phyloP scores from a whole-genome alignment of 208 protist genomes.

The Herpetomonas samuelpessoai region DNA sequence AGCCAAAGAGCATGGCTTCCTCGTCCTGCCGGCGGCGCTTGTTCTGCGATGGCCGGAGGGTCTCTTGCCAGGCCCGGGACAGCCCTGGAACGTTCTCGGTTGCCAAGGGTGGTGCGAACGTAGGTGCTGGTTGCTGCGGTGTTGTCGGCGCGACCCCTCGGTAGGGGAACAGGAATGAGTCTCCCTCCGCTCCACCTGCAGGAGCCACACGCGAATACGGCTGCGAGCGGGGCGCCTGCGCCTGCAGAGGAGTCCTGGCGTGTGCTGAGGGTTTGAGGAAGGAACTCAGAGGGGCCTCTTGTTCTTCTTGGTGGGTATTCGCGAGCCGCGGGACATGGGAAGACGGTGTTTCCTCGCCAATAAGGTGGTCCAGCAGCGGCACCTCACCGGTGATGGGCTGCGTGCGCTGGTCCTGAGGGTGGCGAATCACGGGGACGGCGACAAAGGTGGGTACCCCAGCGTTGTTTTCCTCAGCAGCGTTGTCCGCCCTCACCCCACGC shows the following conservation, averaged over 20 bases:
- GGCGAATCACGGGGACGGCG: not conserved
- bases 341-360: not conserved
- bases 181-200: no score
- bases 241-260: not conserved
- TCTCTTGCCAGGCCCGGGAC: conserved; percentile 41
- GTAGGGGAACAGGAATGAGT: not conserved
- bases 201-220: no score
- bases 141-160: not conserved
- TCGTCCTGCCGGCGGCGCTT: not conserved
- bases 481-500: no score
- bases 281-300: not conserved
- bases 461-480: not conserved
- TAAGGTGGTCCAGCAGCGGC: not conserved
- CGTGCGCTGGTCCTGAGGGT: not conserved
- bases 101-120: conserved; percentile 28
- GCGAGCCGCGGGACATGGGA: no score
- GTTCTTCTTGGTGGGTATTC: not conserved
- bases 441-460: not conserved
- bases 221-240: not conserved
- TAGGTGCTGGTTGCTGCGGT: not conserved
- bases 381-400: not conserved
- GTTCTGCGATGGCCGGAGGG: conserved; percentile 18
- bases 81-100: conserved; percentile 27
- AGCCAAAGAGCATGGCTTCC: not conserved
- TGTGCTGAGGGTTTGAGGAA: not conserved